Percentiles rank a stretch among this genome's conserved stretches.
phyloP scores from a whole-genome alignment of 345 rosid species.

The Jatropha curcas region DNA sequence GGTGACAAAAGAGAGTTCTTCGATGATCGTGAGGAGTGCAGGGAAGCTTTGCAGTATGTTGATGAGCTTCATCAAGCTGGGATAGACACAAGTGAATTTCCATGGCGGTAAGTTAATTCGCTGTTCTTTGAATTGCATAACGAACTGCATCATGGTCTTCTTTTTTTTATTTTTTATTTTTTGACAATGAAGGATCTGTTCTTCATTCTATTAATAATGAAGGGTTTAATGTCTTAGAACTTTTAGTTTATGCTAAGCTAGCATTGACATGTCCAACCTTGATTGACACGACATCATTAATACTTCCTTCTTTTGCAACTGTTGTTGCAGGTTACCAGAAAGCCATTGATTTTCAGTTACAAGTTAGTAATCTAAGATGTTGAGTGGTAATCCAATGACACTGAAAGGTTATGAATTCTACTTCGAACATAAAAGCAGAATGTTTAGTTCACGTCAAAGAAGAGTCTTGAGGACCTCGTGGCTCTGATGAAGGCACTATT shows the following conservation, averaged over 20 bases:
- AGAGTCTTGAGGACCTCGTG: constrained; percentile 5
- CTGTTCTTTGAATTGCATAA: background rate
- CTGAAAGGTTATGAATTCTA: background rate
- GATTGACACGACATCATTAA: no score
- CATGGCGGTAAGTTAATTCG: constrained; percentile 77
- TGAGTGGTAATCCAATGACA: background rate
- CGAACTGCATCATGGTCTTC: background rate
- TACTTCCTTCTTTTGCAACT: constrained; percentile 21
- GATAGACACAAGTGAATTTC: constrained; percentile 95
- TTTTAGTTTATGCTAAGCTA: no score
- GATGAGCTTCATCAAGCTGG: constrained; percentile 98
- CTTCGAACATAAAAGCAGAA: constrained; percentile 6
- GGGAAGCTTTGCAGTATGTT: constrained; percentile 90
- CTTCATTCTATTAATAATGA: no score
- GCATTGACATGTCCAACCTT: no score
- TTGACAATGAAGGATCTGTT: no score
- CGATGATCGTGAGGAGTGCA: constrained; percentile 88
- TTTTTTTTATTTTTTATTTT: no score
- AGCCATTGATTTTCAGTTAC: constrained; percentile 54
- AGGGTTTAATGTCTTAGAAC: no score
- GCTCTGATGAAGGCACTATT: constrained; percentile 9
- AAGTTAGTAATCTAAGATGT: background rate
- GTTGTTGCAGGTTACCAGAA: constrained; percentile 74
- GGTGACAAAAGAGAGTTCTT: constrained; percentile 84
- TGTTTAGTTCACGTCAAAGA: constrained; percentile 5